Evolutionary conservation across 2,329 filamentous ascomycete genomes (phyloP), one percentile per base, ranked within the genome.

Genomic region (Myriosclerotinia duriaeana): DNA sequence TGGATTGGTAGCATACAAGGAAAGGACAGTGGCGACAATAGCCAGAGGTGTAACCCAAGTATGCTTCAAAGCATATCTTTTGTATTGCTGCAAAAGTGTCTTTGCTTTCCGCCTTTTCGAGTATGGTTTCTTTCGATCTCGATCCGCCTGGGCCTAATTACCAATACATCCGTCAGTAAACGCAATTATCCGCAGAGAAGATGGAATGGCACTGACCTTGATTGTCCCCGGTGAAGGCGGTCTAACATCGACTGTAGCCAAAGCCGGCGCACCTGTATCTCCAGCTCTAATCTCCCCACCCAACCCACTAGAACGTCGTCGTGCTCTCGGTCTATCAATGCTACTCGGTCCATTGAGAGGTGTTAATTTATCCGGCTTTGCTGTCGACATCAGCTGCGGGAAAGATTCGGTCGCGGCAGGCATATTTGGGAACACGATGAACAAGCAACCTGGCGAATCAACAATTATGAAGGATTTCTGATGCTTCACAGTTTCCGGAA

Each of bases 1-100:
- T 5, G 93, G 93, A 76, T 92, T 89, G 75, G 91, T 76, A 71
- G 87, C 86, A 79, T 95, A 97, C 69, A 86, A 82, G 60, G 82
- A 79, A 67, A 91, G 79, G 74, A 93, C 82, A 75, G 87, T 73
- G 67, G 83, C 69, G 67, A 92, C 78, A 67, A 95, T 79, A 71
- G 89, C 77, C 67, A 94, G 84, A 36, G 93, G 93, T 46, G 87
- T 76, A 67, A 83, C 78, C 78, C 82, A 88, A 56, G 85, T 87
- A 76, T 86, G 84, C 77, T 85, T 87, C 73, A 85, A 72, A 67
- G 77, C 77, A 67, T 72, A 73, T 66, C 73, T 70, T 58, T 73
- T 74, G 71, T 79, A 81, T 75, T 86, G 84, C 72, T 83, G 83
- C 48, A 84, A 75, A 66, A 77, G 67, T 4, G 73, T 74, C 62